Evolutionary conservation across 768 basidiomycete genomes (phyloP).

Genomic region (Mycena maculata): DNA sequence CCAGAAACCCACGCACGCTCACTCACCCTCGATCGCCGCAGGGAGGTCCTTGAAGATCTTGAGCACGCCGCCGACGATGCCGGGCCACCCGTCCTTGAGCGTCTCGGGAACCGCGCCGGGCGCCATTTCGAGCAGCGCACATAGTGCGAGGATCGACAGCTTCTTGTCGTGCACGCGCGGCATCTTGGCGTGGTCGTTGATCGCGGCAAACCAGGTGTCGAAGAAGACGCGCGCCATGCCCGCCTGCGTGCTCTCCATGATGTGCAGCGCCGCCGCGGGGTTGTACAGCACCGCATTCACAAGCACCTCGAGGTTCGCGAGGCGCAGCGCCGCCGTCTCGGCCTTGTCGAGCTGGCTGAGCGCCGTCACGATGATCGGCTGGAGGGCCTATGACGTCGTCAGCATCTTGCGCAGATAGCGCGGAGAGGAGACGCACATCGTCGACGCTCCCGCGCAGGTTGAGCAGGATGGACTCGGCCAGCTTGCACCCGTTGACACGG

Average conservation of each 20-base stretch:
- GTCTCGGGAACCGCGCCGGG: conserved; percentile 64
- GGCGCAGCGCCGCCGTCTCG: conserved; percentile 71
- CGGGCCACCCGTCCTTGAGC: conserved; percentile 79
- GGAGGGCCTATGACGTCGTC: conserved; percentile 61
- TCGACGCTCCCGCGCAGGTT: conserved; percentile 83
- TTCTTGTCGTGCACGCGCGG: conserved; percentile 94
- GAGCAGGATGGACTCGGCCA: conserved; percentile 85
- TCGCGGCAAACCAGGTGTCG: conserved; percentile 83
- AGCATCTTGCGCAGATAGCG: not conserved
- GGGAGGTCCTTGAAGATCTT: conserved; percentile 84
- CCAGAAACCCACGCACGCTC: not conserved
- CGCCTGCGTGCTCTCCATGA: conserved; percentile 72
- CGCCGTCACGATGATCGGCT: conserved; percentile 71
- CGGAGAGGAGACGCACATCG: conserved; percentile 64
- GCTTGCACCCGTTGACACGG: conserved; percentile 84
- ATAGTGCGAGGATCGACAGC: conserved; percentile 80
- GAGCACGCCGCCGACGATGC: conserved; percentile 76
- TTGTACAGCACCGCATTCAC: conserved; percentile 89
- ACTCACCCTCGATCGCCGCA: conserved; percentile 75
- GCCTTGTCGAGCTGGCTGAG: conserved; percentile 69
- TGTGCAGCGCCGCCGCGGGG: conserved; percentile 76
- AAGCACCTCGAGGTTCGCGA: conserved; percentile 86
- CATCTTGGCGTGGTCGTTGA: conserved; percentile 68
- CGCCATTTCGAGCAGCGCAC: conserved; percentile 79
- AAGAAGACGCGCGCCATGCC: conserved; percentile 83